These are phyloP conservation scores for Aspergillus fumigatus DNA, from an alignment of 2,329 filamentous ascomycete species.

Conservation along the genomic window DNA sequence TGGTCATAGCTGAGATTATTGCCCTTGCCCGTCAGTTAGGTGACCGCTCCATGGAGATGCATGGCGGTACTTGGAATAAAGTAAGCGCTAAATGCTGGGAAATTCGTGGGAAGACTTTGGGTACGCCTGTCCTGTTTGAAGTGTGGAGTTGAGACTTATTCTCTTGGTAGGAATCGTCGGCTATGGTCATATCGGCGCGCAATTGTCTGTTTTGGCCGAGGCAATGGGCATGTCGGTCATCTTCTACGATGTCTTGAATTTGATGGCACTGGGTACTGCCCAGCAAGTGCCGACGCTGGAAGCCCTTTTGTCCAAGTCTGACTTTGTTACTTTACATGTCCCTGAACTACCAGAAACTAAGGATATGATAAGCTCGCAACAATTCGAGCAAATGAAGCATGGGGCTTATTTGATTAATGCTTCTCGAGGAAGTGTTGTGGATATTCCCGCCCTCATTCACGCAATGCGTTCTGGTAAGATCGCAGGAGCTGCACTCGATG, in stretches of 20 bases:
- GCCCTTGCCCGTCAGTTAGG: conserved; percentile 83
- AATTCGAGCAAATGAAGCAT: conserved; percentile 85
- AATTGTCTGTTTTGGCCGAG: conserved; percentile 91
- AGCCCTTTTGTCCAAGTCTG: conserved; percentile 69
- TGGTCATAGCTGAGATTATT: conserved; percentile 94
- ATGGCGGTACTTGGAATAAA: conserved; percentile 95
- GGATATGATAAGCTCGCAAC: conserved; percentile 76
- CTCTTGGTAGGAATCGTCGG: conserved; percentile 70
- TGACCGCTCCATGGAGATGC: conserved; percentile 91
- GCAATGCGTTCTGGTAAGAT: conserved; percentile 81
- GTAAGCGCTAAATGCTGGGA: conserved; percentile 97
- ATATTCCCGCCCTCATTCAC: conserved; percentile 86
- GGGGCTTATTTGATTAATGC: conserved; percentile 96
- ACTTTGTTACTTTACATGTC: conserved; percentile 93
- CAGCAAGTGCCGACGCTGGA: conserved; percentile 76
- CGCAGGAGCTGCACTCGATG: conserved; percentile 91
- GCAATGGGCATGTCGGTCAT: conserved; percentile 98
- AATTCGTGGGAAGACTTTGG: conserved; percentile 93
- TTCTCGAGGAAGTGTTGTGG: conserved; percentile 86
- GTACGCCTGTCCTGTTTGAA: conserved; percentile 38
- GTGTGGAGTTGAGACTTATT: conserved; percentile 11
- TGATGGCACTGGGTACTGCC: conserved; percentile 90
- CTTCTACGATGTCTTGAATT: conserved; percentile 90
- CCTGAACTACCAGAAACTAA: conserved; percentile 89
- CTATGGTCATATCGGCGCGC: conserved; percentile 95